Percentiles rank a stretch among this genome's conserved stretches.
These are phyloP conservation scores for Saccharomyces pastorianus DNA, from an alignment of 1,139 yeast genomes.

Conservation along the genomic window DNA sequence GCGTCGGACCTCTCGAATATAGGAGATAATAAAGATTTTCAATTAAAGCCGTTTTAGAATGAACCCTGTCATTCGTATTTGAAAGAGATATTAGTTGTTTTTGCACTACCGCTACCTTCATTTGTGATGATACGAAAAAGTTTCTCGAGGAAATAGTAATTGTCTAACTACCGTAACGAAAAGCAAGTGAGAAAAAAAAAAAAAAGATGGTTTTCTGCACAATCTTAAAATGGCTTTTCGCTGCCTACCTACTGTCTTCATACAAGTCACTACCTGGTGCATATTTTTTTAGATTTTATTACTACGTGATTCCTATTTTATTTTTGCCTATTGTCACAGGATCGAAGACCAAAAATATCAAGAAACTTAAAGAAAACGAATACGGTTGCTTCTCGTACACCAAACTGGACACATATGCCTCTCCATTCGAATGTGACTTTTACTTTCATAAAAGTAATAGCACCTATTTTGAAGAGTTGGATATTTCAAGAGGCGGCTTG, in stretches of 20 bases:
- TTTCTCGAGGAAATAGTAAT: not conserved
- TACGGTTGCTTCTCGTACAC: slow-evolving; percentile 38
- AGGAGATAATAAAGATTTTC: not conserved
- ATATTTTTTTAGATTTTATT: slow-evolving; percentile 57
- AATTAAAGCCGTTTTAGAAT: not conserved
- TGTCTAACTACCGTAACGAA: not conserved
- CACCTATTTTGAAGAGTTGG: slow-evolving; percentile 76
- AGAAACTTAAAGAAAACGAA: slow-evolving; percentile 16
- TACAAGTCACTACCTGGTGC: slow-evolving; percentile 65
- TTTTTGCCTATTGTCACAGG: slow-evolving; percentile 32
- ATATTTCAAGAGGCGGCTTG: slow-evolving; percentile 66
- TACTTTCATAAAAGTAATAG: slow-evolving; percentile 82
- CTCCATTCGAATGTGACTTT: slow-evolving; percentile 76
- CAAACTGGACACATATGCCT: slow-evolving; percentile 50
- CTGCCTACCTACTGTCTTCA: slow-evolving; percentile 24
- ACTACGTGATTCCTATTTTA: slow-evolving; percentile 37
- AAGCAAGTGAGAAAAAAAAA: not conserved
- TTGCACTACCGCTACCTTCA: not conserved
- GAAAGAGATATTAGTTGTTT: not conserved
- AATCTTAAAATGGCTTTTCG: slow-evolving; percentile 8
- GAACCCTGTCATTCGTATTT: not conserved
- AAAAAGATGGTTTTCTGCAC: not conserved
- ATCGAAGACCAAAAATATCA: slow-evolving; percentile 19
- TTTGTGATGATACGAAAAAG: not conserved
- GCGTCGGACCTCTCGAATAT: not conserved